phyloP scores from a whole-genome alignment of 2,329 filamentous ascomycete species.

The Ceratocystis variospora region DNA sequence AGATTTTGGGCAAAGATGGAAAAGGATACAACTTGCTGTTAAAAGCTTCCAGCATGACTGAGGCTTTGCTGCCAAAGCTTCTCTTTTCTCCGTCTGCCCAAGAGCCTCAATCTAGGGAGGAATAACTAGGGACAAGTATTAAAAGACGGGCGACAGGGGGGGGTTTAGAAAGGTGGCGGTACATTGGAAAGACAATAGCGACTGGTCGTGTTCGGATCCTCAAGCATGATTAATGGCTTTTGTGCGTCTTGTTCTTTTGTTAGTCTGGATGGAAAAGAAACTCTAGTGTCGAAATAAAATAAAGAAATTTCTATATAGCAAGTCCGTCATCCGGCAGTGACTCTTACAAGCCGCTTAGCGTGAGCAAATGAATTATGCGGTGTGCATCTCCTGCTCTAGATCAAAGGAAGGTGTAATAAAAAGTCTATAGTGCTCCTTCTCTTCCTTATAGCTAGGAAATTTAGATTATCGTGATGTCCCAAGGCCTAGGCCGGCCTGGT shows the following conservation, averaged over 20 bases:
- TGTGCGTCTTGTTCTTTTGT: neutral
- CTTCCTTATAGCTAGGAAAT: neutral
- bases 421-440: neutral
- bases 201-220: neutral
- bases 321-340: neutral
- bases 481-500: neutral
- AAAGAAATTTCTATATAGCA: neutral
- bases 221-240: neutral
- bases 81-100: neutral
- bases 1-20: neutral
- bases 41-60: neutral
- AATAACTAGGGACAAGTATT: neutral
- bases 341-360: neutral
- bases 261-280: neutral
- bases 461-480: neutral
- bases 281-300: neutral
- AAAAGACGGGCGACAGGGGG: neutral
- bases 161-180: neutral
- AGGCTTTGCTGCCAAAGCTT: neutral
- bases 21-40: neutral
- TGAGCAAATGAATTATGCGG: neutral
- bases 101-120: conserved; percentile 1
- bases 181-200: neutral
- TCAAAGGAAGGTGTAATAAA: neutral
- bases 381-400: neutral